Evolutionary conservation across 306 rosid genomes (phyloP).

Genomic region (Fragaria nilgerrensis): DNA sequence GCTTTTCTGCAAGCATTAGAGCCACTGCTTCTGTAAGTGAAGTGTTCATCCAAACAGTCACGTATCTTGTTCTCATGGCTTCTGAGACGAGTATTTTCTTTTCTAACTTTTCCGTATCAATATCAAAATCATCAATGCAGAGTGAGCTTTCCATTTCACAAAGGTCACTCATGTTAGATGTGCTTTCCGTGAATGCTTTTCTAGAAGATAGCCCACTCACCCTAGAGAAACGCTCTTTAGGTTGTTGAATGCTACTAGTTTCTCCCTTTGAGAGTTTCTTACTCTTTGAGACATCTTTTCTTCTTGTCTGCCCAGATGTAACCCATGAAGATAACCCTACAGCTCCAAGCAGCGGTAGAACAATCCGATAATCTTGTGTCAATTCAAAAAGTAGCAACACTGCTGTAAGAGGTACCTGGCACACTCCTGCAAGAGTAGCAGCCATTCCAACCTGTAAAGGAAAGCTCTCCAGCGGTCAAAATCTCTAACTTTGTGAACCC

Average conservation of each 20-base stretch:
- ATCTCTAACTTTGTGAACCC: conserved; percentile 7
- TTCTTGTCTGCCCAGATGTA: conserved; percentile 72
- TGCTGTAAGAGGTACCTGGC: conserved; percentile 95
- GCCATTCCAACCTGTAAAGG: conserved; percentile 97
- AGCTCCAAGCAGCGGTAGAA: conserved; percentile 91
- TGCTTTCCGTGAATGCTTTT: conserved; percentile 32
- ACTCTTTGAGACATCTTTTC: conserved; percentile 32
- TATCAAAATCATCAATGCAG: conserved; percentile 47
- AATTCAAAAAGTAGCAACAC: conserved; percentile 89
- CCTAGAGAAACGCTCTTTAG: conserved; percentile 34
- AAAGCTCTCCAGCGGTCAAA: conserved; percentile 28
- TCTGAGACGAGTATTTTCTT: conserved; percentile 63
- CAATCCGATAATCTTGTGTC: conserved; percentile 92
- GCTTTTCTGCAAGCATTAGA: conserved; percentile 86
- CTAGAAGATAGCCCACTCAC: conserved; percentile 38
- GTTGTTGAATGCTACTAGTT: conserved; percentile 31
- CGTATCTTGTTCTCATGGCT: conserved; percentile 88
- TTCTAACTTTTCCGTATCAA: conserved; percentile 37
- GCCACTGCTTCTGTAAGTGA: conserved; percentile 61
- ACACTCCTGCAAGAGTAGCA: conserved; percentile 95
- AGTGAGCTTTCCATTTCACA: conserved; percentile 79
- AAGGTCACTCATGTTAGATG: conserved; percentile 39
- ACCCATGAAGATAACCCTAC: conserved; percentile 94
- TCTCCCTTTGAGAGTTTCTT: conserved; percentile 31
- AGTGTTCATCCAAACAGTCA: conserved; percentile 59